Conservation (phyloP, 768 basidiomycete species). For the Roridomyces roridus region DNA sequence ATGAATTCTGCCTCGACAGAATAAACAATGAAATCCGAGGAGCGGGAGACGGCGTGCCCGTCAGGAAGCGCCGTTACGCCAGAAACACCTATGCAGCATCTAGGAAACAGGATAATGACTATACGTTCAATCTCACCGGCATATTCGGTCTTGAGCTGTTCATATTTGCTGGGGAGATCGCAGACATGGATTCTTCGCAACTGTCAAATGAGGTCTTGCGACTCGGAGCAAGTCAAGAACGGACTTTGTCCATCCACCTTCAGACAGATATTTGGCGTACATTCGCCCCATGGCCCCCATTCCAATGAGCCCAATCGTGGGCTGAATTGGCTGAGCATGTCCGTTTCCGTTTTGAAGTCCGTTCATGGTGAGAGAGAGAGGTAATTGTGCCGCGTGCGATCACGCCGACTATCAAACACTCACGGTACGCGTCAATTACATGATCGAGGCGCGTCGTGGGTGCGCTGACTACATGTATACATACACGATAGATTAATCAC, state of each 20-base stretch:
- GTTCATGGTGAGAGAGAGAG: too few species aligned
- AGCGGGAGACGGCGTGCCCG: conserved; percentile 87
- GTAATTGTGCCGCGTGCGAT: too few species aligned
- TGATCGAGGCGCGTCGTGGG: too few species aligned
- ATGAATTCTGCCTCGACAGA: conserved; percentile 94
- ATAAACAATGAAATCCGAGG: conserved; percentile 94
- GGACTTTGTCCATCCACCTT: conserved; percentile 88
- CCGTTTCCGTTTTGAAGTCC: too few species aligned
- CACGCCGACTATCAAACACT: too few species aligned
- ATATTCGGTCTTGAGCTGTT: conserved; percentile 64
- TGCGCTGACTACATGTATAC: too few species aligned
- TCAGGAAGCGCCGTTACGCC: conserved; percentile 73
- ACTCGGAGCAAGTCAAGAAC: conserved; percentile 14
- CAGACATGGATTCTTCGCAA: conserved; percentile 83
- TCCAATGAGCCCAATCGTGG: conserved; percentile 89
- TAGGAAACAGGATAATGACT: neutral
- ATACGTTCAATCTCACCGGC: conserved; percentile 48
- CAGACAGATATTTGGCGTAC: conserved; percentile 83
- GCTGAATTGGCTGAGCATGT: conserved; percentile 46
- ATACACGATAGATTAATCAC: too few species aligned
- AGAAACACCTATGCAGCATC: conserved; percentile 54
- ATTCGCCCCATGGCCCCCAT: conserved; percentile 98
- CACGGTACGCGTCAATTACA: too few species aligned
- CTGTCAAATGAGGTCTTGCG: conserved; percentile 10
- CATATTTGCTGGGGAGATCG: conserved; percentile 79